phyloP scores from a whole-genome alignment of 306 rosid genomes.

The Ormosia emarginata region DNA sequence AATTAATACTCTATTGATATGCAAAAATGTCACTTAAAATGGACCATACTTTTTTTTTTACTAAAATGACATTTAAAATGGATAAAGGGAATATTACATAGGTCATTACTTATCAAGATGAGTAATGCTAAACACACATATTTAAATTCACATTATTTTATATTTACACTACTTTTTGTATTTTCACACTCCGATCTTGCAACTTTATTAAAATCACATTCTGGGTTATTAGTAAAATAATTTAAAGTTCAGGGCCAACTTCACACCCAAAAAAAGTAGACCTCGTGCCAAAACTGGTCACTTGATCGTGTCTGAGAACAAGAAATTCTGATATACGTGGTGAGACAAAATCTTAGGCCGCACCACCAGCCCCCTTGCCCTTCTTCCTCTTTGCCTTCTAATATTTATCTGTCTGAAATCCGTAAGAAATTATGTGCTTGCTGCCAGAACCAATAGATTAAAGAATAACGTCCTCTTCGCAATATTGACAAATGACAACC shows the following conservation, averaged over 20 bases:
- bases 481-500: not conserved
- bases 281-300: constrained; percentile 5
- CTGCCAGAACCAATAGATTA: not conserved
- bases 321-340: not conserved
- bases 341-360: constrained; percentile 30
- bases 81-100: no score
- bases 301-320: not conserved
- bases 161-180: no score
- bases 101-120: no score
- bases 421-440: not conserved
- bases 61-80: no score
- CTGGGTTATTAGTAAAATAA: not conserved
- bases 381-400: constrained; percentile 77
- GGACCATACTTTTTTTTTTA: no score
- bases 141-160: no score
- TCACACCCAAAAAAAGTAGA: not conserved
- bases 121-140: no score
- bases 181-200: no score
- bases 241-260: not conserved
- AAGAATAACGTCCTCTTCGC: not conserved
- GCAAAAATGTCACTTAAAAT: no score
- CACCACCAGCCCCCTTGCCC: constrained; percentile 55
- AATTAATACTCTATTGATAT: no score
- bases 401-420: constrained; percentile 44
- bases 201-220: no score